A percentile compares a stretch with the other conserved stretches of the same genome.
Evolutionary conservation across 805 yeast genomes (phyloP).

Genomic region (Sporopachydermia lactativora): DNA sequence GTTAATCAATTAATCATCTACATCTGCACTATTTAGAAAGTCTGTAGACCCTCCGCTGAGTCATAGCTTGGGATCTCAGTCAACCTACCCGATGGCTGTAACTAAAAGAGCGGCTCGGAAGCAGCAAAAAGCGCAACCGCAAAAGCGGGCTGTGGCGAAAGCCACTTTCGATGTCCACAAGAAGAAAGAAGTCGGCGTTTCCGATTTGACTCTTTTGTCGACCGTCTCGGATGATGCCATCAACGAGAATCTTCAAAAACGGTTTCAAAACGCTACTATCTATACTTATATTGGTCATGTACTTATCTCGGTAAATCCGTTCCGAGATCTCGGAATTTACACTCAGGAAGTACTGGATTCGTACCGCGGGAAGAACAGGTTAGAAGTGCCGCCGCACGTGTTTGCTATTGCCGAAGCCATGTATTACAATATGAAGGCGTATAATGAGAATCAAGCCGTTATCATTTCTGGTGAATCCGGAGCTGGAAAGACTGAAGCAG

Average conservation of each 20-base stretch:
- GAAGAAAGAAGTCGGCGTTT: slow-evolving; percentile 96
- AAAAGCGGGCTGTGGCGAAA: slow-evolving; percentile 51
- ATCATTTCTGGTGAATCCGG: slow-evolving; percentile 97
- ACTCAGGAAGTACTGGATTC: slow-evolving; percentile 61
- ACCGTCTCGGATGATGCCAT: slow-evolving; percentile 85
- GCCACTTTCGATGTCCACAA: slow-evolving; percentile 81
- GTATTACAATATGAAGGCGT: slow-evolving; percentile 91
- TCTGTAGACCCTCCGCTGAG: no score
- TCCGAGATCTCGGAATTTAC: slow-evolving; percentile 90
- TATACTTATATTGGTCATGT: slow-evolving; percentile 93
- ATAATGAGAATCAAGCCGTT: slow-evolving; percentile 91
- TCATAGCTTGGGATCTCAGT: no score
- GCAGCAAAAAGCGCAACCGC: slow-evolving; percentile 41
- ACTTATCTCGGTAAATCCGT: slow-evolving; percentile 91
- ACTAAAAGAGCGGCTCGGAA: slow-evolving; percentile 62
- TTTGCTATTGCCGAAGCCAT: slow-evolving; percentile 95
- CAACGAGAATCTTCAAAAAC: slow-evolving; percentile 76
- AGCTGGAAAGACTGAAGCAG: slow-evolving; percentile 97
- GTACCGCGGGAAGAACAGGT: slow-evolving; percentile 82
- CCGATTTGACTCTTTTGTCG: slow-evolving; percentile 81
- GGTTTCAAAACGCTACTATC: slow-evolving; percentile 81
- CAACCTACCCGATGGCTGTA: slow-evolving; percentile 59
- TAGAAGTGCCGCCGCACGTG: slow-evolving; percentile 97
- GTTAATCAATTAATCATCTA: no score
- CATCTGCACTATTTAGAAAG: no score